phyloP scores from a whole-genome alignment of 768 basidiomycete species.

The Guyanaporus albipodus region DNA sequence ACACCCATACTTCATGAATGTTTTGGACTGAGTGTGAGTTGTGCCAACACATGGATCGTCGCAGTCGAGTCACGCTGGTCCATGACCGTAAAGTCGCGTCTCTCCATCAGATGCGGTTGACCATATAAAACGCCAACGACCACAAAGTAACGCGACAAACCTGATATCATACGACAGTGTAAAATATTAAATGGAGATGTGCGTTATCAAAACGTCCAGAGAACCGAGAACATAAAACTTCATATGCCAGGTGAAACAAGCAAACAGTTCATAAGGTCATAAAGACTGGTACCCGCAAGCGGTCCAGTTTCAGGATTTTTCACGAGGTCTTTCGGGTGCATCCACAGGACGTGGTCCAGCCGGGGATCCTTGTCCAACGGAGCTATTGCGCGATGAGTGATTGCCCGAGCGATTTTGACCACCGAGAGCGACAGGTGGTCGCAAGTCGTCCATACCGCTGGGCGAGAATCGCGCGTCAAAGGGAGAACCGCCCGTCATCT shows the following conservation, averaged over 20 bases:
- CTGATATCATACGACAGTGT: slow-evolving; percentile 10
- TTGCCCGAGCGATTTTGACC: slow-evolving; percentile 29
- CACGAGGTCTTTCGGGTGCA: slow-evolving; percentile 22
- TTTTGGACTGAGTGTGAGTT: neutral
- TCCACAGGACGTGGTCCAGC: slow-evolving; percentile 34
- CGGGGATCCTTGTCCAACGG: slow-evolving; percentile 54
- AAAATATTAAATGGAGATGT: slow-evolving; percentile 19
- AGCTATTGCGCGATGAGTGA: slow-evolving; percentile 45
- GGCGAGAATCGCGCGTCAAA: slow-evolving; percentile 60
- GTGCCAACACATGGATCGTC: too few species aligned
- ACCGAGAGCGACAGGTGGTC: slow-evolving; percentile 27
- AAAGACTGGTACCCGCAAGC: neutral
- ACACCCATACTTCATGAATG: slow-evolving; percentile 71
- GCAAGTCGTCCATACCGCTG: slow-evolving; percentile 25
- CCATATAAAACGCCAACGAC: too few species aligned
- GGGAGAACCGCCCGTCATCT: slow-evolving; percentile 59
- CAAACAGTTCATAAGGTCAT: slow-evolving; percentile 4
- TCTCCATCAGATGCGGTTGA: slow-evolving; percentile 7
- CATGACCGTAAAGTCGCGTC: slow-evolving; percentile 10
- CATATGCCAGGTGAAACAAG: neutral
- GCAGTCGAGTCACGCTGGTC: too few species aligned
- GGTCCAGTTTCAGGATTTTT: slow-evolving; percentile 26
- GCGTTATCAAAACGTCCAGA: slow-evolving; percentile 11
- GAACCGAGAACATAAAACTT: slow-evolving; percentile 11
- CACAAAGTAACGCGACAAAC: slow-evolving; percentile 10